phyloP scores from a whole-genome alignment of 257 asterid species.

The Phtheirospermum japonicum region DNA sequence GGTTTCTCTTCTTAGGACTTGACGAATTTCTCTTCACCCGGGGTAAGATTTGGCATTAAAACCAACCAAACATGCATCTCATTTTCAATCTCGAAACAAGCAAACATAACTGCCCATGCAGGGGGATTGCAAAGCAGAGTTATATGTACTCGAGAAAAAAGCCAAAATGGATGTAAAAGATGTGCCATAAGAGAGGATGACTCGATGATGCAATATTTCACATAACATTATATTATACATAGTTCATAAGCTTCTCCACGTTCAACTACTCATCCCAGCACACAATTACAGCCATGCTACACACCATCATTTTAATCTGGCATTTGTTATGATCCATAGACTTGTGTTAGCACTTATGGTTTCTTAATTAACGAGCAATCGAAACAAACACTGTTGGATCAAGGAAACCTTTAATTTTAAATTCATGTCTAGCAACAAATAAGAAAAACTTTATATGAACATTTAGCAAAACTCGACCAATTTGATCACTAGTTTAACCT shows the following conservation, averaged over 20 bases:
- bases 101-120: too few species aligned
- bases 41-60: conserved; percentile 29
- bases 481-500: conserved; percentile 8
- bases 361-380: too few species aligned
- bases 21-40: conserved; percentile 48
- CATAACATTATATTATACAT: not conserved
- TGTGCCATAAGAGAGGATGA: not conserved
- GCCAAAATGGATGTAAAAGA: not conserved
- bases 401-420: too few species aligned
- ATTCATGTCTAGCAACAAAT: too few species aligned
- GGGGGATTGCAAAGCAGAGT: too few species aligned
- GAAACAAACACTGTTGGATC: too few species aligned
- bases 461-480: conserved; percentile 1
- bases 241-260: conserved; percentile 3
- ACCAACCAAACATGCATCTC: conserved; percentile 18
- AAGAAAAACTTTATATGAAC: too few species aligned
- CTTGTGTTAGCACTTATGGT: too few species aligned
- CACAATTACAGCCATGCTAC: not conserved
- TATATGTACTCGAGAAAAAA: not conserved
- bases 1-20: conserved; percentile 45
- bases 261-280: not conserved
- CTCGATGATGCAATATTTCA: not conserved
- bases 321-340: not conserved
- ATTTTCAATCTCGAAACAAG: conserved; percentile 7
- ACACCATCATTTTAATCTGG: not conserved